These are phyloP conservation scores for Trebouxia sp. DNA, from an alignment of 139 green algal genomes.

Conservation along the genomic window DNA sequence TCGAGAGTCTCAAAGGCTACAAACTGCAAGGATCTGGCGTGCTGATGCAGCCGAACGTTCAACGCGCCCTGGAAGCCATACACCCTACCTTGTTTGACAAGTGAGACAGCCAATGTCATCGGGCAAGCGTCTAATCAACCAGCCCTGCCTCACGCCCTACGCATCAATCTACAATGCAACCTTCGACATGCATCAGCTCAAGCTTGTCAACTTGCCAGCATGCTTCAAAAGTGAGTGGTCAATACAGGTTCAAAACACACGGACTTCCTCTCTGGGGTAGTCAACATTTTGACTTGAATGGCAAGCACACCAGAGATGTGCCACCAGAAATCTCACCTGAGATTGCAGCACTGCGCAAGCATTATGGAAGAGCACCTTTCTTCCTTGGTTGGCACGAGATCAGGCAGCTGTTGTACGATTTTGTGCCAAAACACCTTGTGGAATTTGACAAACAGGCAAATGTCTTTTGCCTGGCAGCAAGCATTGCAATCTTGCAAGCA, in stretches of 20 bases:
- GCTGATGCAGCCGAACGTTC: background rate
- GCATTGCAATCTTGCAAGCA: background rate
- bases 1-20: background rate
- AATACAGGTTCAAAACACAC: too few relatives aligned
- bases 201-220: too few relatives aligned
- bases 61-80: conserved; percentile 3
- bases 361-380: background rate
- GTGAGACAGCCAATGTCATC: background rate
- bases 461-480: background rate
- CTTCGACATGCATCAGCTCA: too few relatives aligned
- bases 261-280: too few relatives aligned
- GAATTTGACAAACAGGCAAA: conserved; percentile 23
- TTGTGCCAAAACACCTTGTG: background rate
- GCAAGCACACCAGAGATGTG: background rate
- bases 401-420: conserved; percentile 2
- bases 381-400: conserved; percentile 34
- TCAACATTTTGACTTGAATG: background rate
- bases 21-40: background rate
- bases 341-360: background rate
- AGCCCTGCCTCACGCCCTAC: background rate
- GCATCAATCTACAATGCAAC: background rate
- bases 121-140: too few relatives aligned
- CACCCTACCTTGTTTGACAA: background rate
- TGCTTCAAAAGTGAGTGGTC: too few relatives aligned
- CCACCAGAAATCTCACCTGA: background rate